These are phyloP conservation scores for Lyophyllum atratum DNA, from an alignment of 768 basidiomycete species.

Conservation along the genomic window DNA sequence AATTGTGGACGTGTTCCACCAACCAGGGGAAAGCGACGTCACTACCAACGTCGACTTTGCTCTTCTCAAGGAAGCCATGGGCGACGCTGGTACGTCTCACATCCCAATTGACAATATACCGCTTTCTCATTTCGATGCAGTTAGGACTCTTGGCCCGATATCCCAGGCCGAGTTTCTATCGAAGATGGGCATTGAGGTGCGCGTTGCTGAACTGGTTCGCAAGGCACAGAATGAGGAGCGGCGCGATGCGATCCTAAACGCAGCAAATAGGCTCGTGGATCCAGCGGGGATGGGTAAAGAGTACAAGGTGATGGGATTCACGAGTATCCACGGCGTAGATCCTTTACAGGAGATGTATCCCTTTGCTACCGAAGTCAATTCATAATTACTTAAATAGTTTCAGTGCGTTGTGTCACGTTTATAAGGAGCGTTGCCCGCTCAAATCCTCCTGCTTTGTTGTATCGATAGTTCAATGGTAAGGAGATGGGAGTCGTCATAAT, in stretches of 20 bases:
- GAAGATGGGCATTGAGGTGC: constrained; percentile 72
- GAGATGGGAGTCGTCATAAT: too few relatives aligned
- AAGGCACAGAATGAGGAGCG: constrained; percentile 51
- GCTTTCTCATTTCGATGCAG: constrained; percentile 31
- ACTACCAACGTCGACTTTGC: constrained; percentile 98
- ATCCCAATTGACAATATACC: background rate
- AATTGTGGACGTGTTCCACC: constrained; percentile 80
- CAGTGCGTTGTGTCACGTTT: too few relatives aligned
- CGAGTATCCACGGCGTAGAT: constrained; percentile 20
- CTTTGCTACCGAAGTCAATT: constrained; percentile 25
- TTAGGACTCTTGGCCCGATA: constrained; percentile 56
- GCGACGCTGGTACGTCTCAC: constrained; percentile 46
- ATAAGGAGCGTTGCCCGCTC: too few relatives aligned
- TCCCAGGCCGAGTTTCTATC: constrained; percentile 74
- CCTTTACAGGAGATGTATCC: constrained; percentile 30
- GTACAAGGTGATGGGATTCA: constrained; percentile 78
- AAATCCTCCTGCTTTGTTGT: too few relatives aligned
- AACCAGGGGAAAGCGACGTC: constrained; percentile 87
- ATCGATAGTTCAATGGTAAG: too few relatives aligned
- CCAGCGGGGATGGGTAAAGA: constrained; percentile 82
- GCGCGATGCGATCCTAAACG: constrained; percentile 52
- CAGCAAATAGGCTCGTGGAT: constrained; percentile 76
- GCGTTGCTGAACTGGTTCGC: constrained; percentile 63
- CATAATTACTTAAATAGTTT: constrained; percentile 1
- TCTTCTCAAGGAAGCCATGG: constrained; percentile 78